Evolutionary conservation across 2,329 filamentous ascomycete species (phyloP), one percentile per base, ranked within the genome.

Genomic region (Sporothrix dimorphospora): DNA sequence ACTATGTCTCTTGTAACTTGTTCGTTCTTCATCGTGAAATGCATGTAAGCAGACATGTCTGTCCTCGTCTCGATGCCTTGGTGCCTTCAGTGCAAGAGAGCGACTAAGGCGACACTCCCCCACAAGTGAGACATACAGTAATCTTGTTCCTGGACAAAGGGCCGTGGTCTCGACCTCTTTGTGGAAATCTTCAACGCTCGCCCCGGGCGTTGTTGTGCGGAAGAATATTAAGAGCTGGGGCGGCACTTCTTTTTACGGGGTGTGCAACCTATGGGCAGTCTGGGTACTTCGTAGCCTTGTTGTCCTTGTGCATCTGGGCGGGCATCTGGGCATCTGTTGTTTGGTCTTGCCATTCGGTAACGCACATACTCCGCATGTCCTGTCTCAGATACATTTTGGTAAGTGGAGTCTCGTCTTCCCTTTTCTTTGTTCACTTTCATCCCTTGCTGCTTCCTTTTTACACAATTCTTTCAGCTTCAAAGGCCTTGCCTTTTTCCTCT

Each of bases 381-480:
- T 67, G 63, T 51, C 63, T 67, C 19, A 47, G 63, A 51, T 67
- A 45, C 63, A 67, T 66, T 66, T 30, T 47, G 40, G 40, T n/a
- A 12, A 19, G 63, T 67, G 42, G 45, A 38, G 42, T 14, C 16
- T 38, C 12, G 40, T 51, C 65, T 21, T 34, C n/a, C 7, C 19
- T 47, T 51, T 30, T 42, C 38, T 63, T 45, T 63, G 21, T 63
- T 45, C 9, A 24, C 16, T 34, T 9, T 42, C 34, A 65, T 65
- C 59, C 59, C 59, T 45, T 42, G 59, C 59, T 45, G 40, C 21
- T 27, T 27, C n/a, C 9, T 21, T 34, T 61, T 61, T 21, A 19
- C 34, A 40, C 57, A 38, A 21, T 19, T 40, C 16, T 40, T 12
- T 16, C 38, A 63, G n/a, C n/a, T 14, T 24, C 57, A 16, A 24